Evolutionary conservation across 208 protist species (phyloP).

Genomic region (Herpetomonas tarakana): DNA sequence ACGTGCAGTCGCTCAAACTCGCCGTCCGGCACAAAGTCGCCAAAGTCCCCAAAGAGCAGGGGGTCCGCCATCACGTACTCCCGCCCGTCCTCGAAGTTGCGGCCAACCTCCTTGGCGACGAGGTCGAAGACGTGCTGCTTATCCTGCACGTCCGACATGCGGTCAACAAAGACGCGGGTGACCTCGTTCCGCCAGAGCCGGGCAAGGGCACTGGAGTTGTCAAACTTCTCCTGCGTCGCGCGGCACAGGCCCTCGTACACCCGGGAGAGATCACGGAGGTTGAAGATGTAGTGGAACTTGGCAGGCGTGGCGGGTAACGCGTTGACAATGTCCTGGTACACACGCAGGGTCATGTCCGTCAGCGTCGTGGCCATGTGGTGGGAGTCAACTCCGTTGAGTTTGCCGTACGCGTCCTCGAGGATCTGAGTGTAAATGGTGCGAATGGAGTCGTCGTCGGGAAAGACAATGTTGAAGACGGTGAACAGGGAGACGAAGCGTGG

Average conservation of each 20-base stretch:
- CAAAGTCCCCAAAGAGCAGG: conserved; percentile 97
- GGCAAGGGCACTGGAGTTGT: conserved; percentile 52
- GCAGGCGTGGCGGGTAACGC: conserved; percentile 96
- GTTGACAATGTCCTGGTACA: conserved; percentile 92
- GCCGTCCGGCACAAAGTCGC: conserved; percentile 83
- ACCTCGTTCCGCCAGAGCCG: conserved; percentile 98
- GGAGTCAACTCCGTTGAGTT: conserved; percentile 34
- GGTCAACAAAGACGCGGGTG: conserved; percentile 96
- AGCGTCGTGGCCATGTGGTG: conserved; percentile 61
- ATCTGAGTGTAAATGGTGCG: conserved; percentile 97
- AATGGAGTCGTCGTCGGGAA: conserved; percentile 95
- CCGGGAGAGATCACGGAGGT: conserved; percentile 97
- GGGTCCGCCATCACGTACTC: conserved; percentile 82
- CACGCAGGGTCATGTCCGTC: conserved; percentile 91
- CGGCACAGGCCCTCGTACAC: conserved; percentile 98
- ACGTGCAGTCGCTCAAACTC: conserved; percentile 76
- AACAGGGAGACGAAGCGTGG: conserved; percentile 98
- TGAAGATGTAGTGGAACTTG: conserved; percentile 99
- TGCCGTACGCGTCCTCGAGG: conserved; percentile 84
- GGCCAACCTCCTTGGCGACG: conserved; percentile 73
- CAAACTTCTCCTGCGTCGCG: conserved; percentile 92
- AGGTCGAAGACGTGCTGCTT: conserved; percentile 83
- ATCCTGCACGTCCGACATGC: conserved; percentile 95
- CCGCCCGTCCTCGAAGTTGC: conserved; percentile 59
- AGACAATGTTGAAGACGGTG: conserved; percentile 97